Evolutionary conservation across 768 basidiomycete genomes (phyloP).

Genomic region (Suillus plorans): DNA sequence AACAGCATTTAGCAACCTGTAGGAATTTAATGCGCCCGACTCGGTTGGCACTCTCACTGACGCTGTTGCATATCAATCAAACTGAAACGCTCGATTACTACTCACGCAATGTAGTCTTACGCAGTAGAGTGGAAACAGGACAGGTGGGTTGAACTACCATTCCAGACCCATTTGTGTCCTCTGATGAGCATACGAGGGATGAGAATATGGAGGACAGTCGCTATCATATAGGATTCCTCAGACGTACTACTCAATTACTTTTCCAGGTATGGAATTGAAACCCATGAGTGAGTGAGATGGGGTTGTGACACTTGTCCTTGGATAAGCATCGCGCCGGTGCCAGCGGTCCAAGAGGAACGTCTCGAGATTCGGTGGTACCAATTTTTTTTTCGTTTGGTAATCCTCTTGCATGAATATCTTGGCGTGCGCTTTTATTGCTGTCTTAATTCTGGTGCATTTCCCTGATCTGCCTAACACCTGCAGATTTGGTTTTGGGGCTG

Average conservation of each 20-base stretch:
- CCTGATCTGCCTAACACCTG: neutral
- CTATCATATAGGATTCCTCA: neutral
- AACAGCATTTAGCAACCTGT: neutral
- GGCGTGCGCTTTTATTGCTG: neutral
- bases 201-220: slow-evolving; percentile 21
- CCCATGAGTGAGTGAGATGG: neutral
- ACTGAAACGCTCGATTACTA: neutral
- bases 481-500: neutral
- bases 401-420: neutral
- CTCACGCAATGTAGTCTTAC: neutral
- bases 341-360: neutral
- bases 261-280: neutral
- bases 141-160: neutral
- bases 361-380: neutral
- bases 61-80: neutral
- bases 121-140: neutral
- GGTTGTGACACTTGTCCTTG: neutral
- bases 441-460: neutral
- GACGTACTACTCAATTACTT: neutral
- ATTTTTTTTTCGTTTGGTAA: neutral
- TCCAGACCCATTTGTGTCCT: no score
- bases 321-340: neutral
- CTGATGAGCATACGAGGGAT: neutral
- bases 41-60: neutral
- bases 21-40: neutral